phyloP scores from a whole-genome alignment of 768 basidiomycete species.

The Tulasnella sp. region DNA sequence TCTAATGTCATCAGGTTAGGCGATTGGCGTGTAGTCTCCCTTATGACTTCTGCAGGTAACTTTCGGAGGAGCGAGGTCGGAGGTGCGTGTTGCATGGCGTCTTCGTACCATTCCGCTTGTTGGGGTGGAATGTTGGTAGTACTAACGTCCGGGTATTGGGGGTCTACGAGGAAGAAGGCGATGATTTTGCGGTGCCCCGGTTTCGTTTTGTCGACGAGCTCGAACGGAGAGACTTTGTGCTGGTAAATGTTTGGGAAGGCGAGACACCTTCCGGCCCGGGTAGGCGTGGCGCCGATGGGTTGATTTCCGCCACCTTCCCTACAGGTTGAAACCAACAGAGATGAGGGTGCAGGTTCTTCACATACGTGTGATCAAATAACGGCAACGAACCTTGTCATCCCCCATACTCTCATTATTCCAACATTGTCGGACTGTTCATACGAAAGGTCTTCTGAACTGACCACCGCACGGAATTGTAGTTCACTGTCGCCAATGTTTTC shows the following conservation, averaged over 20 bases:
- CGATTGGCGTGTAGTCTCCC: neutral
- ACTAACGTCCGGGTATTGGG: neutral
- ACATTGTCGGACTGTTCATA: constrained; percentile 37
- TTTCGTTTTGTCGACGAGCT: constrained; percentile 23
- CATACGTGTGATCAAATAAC: neutral
- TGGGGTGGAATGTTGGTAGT: constrained; percentile 25
- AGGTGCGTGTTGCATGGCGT: neutral
- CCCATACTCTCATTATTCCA: constrained; percentile 52
- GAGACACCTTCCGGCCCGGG: constrained; percentile 19
- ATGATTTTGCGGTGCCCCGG: constrained; percentile 33
- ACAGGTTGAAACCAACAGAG: neutral
- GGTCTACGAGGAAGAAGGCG: constrained; percentile 26
- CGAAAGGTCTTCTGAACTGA: constrained; percentile 36
- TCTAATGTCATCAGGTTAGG: constrained; percentile 13
- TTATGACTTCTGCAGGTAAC: constrained; percentile 15
- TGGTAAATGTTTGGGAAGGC: constrained; percentile 35
- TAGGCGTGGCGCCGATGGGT: neutral
- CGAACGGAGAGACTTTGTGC: constrained; percentile 29
- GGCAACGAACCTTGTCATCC: constrained; percentile 41
- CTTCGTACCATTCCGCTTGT: neutral
- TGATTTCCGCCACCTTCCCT: neutral
- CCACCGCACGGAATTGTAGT: constrained; percentile 43
- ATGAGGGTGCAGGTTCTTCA: neutral
- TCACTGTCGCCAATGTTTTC: constrained; percentile 45
- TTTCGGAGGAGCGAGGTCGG: neutral